Evolutionary conservation across 2,329 filamentous ascomycete species (phyloP).

Genomic region (Zymoseptoria tritici): DNA sequence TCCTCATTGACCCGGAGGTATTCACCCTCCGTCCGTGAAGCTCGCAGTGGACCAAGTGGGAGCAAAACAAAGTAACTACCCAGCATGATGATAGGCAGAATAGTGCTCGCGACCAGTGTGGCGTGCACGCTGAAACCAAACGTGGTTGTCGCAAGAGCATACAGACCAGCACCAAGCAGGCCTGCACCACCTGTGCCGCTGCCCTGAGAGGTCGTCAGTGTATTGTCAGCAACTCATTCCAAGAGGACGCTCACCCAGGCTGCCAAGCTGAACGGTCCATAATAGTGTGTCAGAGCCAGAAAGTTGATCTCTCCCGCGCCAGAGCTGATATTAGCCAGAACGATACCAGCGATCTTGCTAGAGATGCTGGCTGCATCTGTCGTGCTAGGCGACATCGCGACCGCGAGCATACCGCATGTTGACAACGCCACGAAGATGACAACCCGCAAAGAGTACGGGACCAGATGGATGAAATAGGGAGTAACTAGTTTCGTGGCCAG

Average conservation of each 20-base stretch:
- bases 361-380: conserved; percentile 48
- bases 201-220: background rate
- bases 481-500: conserved; percentile 70
- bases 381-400: conserved; percentile 65
- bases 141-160: conserved; percentile 77
- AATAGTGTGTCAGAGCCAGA: conserved; percentile 84
- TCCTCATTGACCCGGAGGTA: conserved; percentile 50
- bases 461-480: conserved; percentile 85
- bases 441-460: conserved; percentile 73
- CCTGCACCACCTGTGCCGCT: conserved; percentile 63
- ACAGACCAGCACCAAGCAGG: conserved; percentile 70
- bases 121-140: conserved; percentile 65
- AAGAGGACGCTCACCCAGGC: conserved; percentile 56
- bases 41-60: conserved; percentile 58
- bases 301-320: conserved; percentile 89
- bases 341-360: conserved; percentile 72
- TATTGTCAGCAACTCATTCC: background rate
- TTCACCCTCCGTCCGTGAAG: conserved; percentile 37
- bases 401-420: conserved; percentile 77
- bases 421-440: conserved; percentile 68
- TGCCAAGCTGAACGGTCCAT: conserved; percentile 77
- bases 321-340: conserved; percentile 75
- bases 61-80: conserved; percentile 77
- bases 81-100: conserved; percentile 74
- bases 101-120: conserved; percentile 70